Conservation (phyloP, 1,139 yeast species). For the Yamadazyma taylorii region DNA sequence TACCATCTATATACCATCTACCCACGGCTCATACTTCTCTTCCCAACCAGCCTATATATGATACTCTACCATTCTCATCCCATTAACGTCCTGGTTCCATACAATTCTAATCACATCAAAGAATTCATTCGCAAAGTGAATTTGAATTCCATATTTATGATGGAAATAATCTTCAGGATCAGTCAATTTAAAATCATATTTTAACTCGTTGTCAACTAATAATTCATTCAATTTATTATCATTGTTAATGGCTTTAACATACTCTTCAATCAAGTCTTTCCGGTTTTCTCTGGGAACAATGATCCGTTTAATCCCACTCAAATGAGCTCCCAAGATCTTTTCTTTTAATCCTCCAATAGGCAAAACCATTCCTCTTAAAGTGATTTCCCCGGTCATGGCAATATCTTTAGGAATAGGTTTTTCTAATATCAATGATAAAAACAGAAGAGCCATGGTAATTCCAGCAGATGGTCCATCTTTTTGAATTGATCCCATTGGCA, state of each 20-base stretch:
- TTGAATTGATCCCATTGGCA: constrained; percentile 84
- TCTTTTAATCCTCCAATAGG: constrained; percentile 92
- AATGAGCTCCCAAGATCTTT: constrained; percentile 81
- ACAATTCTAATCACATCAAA: constrained; percentile 71
- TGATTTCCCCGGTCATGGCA: constrained; percentile 95
- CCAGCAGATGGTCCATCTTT: constrained; percentile 97
- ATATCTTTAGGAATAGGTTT: constrained; percentile 65
- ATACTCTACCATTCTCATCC: constrained; percentile 30
- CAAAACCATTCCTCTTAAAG: constrained; percentile 78
- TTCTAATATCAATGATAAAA: constrained; percentile 68
- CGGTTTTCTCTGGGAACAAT: constrained; percentile 71
- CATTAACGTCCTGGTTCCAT: constrained; percentile 54
- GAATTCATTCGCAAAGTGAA: constrained; percentile 71
- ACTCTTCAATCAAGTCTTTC: constrained; percentile 66
- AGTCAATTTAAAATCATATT: constrained; percentile 28
- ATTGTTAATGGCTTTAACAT: constrained; percentile 38
- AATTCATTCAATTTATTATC: constrained; percentile 32
- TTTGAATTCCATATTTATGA: constrained; percentile 53
- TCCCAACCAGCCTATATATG: constrained; percentile 25
- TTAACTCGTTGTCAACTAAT: constrained; percentile 36
- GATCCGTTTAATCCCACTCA: constrained; percentile 60
- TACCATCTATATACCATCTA: neutral
- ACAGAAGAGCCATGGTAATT: constrained; percentile 80
- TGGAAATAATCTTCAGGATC: constrained; percentile 49
- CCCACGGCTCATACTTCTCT: no score